These are phyloP conservation scores for Phyllosticta citribraziliensis DNA, from an alignment of 2,329 filamentous ascomycete species.

Conservation along the genomic window DNA sequence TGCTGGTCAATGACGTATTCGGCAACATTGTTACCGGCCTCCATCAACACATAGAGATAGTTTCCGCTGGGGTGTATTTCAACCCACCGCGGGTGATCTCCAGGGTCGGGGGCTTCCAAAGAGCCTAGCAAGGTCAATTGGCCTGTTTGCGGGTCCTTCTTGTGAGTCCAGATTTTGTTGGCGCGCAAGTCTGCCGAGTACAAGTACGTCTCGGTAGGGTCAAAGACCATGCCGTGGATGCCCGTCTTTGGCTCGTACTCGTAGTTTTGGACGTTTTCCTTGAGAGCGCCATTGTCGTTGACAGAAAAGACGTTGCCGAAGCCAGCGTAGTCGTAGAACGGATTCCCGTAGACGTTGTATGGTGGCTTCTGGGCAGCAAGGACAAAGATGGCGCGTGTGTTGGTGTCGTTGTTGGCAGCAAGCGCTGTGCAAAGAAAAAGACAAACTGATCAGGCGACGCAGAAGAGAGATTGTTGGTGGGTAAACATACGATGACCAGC, in stretches of 20 bases:
- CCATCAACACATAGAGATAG: constrained; percentile 81
- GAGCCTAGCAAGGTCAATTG: constrained; percentile 60
- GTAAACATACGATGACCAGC: constrained; percentile 57
- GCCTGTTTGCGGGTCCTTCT: constrained; percentile 53
- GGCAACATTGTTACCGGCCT: constrained; percentile 74
- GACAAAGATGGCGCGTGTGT: constrained; percentile 83
- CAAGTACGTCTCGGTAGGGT: constrained; percentile 61
- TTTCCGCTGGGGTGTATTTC: constrained; percentile 69
- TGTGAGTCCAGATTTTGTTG: constrained; percentile 79
- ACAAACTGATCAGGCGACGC: constrained; percentile 8
- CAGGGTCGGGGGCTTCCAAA: constrained; percentile 58
- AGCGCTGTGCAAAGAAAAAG: constrained; percentile 39
- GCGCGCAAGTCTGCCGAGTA: constrained; percentile 70
- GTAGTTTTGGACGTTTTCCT: constrained; percentile 61
- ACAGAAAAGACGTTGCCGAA: constrained; percentile 69
- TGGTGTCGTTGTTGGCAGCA: constrained; percentile 60
- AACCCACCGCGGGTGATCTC: constrained; percentile 81
- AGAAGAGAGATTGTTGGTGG: neutral
- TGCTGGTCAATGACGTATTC: constrained; percentile 70
- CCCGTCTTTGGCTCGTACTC: constrained; percentile 59
- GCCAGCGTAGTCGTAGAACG: constrained; percentile 79
- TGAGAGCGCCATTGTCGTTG: constrained; percentile 46
- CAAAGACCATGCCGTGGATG: constrained; percentile 76
- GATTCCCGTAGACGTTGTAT: constrained; percentile 78
- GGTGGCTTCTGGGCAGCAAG: constrained; percentile 69